Evolutionary conservation across 495 filamentous ascomycete genomes (phyloP), one percentile per base, ranked within the genome.

Genomic region (Bryoglossum gracile): DNA sequence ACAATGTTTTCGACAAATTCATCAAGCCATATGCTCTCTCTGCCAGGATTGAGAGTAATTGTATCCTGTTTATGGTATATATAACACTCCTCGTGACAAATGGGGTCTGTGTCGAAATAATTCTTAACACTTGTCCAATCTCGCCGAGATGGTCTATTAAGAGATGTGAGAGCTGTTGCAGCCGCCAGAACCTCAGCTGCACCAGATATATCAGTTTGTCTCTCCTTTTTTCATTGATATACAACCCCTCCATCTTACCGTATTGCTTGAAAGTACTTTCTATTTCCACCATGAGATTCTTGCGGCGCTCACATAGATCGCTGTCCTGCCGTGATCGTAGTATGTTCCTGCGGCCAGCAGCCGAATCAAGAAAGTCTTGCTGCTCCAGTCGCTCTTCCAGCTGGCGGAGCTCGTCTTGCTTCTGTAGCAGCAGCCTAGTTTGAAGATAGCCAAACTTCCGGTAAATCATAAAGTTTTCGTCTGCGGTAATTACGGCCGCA

Each of bases 391-490:
- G 26, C 2, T 57, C 30, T 44, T 72, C 69, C 1, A 67, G 51
- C 4, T 43, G 43, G 6, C 51, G 33, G 1, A 73, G 41, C 43
- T 66, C 59, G 34, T 67, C 65, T 39, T 73, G 68, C 28, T 63
- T 64, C 33, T 69, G 51, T 0, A 73, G 50, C 2, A 73, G 43
- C 6, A 71, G 28, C 22, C 69, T 55, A 8, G 48, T 58, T 16
- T 66, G 65, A 3, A 73, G 46, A 33, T 56, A 65, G 3, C 54
- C 55, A 43, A 66, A 70, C 13, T 58, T 54, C 17, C 69, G 60
- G 48, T 59, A 61, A 8, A 70, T 60, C 33, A 65, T 48, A 39
- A 64, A 65, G 25, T 65, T 63, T 9, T 58, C 54, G 30, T 65
- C 58, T 33, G 56, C 57, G 44, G 59, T 56, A 4, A 70, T 41